Conservation (phyloP, 257 asterid species). For the Solanum stenotomum region DNA sequence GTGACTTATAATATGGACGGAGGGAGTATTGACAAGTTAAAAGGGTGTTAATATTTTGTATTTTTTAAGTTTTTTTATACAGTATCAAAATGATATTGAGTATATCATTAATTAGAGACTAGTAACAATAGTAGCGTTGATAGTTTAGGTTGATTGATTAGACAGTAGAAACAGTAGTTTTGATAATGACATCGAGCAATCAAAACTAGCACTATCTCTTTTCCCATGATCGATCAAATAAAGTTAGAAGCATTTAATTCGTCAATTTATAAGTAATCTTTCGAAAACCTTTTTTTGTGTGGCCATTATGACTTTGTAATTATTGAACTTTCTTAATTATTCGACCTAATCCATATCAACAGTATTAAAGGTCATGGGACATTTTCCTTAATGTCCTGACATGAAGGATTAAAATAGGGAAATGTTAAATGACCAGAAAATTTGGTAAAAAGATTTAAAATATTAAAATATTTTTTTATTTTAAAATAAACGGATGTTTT, state of each 20-base stretch:
- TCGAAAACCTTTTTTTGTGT: neutral
- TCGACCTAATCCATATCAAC: slow-evolving; percentile 9
- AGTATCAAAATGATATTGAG: neutral
- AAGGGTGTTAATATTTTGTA: neutral
- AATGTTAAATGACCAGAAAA: too few relatives aligned
- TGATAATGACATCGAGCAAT: neutral
- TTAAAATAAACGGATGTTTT: too few relatives aligned
- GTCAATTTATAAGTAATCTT: neutral
- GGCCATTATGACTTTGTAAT: slow-evolving; percentile 2
- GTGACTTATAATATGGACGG: too few relatives aligned
- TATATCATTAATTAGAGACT: neutral
- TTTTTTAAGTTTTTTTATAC: neutral
- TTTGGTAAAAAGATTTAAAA: too few relatives aligned
- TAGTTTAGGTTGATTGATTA: neutral
- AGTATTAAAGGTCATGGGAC: neutral
- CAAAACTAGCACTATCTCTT: neutral
- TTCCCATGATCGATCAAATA: neutral
- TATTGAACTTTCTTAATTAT: slow-evolving; percentile 7
- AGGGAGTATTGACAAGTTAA: neutral
- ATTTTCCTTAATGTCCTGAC: neutral
- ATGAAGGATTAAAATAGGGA: neutral
- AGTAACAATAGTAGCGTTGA: neutral
- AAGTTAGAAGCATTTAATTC: neutral
- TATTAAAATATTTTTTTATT: too few relatives aligned
- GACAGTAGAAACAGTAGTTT: slow-evolving; percentile 5